phyloP scores from a whole-genome alignment of 2,329 filamentous ascomycete genomes.

The Hymenoscyphus scutula region DNA sequence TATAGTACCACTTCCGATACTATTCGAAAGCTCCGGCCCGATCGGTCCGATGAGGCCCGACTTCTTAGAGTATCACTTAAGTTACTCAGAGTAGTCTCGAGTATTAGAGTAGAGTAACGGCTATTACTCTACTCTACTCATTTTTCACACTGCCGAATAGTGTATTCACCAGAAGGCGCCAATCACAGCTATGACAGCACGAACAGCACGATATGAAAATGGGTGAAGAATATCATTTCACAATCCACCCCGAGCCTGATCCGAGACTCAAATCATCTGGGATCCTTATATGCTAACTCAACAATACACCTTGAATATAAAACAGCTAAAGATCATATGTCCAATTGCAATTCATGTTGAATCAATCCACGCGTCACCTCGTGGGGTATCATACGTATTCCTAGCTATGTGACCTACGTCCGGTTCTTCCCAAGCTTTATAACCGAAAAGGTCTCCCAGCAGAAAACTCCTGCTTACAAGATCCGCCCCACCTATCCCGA shows the following conservation, averaged over 20 bases:
- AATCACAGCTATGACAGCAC: no score
- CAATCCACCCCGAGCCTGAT: not conserved
- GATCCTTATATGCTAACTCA: not conserved
- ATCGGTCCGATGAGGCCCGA: no score
- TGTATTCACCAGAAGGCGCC: no score
- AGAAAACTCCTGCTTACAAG: not conserved
- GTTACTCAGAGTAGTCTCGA: no score
- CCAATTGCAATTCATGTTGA: constrained; percentile 1
- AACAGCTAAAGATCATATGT: constrained; percentile 2
- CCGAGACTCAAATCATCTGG: not conserved
- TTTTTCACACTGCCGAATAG: no score
- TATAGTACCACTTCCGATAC: no score
- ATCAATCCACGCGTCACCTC: not conserved
- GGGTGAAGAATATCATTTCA: no score
- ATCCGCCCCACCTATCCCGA: not conserved
- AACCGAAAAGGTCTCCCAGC: not conserved
- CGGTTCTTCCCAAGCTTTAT: not conserved
- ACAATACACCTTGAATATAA: not conserved
- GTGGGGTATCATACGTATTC: constrained; percentile 3
- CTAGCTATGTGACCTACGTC: constrained; percentile 2
- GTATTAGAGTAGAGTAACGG: no score
- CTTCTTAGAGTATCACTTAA: no score
- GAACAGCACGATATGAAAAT: no score
- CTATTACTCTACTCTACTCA: no score
- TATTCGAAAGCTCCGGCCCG: no score